Evolutionary conservation across 306 rosid species (phyloP), one percentile per base, ranked within the genome.

Genomic region (Medicago arabica): DNA sequence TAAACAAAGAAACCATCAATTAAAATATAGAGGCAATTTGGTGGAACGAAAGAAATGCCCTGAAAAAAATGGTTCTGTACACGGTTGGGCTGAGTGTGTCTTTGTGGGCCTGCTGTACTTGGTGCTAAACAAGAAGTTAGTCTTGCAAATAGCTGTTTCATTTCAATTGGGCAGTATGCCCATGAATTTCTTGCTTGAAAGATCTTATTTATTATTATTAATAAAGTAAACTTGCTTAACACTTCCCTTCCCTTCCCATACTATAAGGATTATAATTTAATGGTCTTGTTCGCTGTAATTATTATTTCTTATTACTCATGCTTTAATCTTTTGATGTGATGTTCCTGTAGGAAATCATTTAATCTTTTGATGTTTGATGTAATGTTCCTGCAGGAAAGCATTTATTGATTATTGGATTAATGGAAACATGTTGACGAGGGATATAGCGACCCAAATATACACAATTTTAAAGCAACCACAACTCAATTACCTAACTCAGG

Each of bases 361-460:
- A 59, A 28, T 28, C 31, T 28, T 28, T 28, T 28, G 31, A 19
- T 71, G 41, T 25, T 25, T 25, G 28, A 21, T 72, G 41, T 69
- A 38, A 75, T 72, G 67, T 77, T 38, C 62, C 78, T 82, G 23
- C 41, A 96, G 99, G 91, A 88, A 90, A 61, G 83, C 88, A 50
- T 96, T 96, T 81, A 59, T 91, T 78, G 89, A 92, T 83, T 92
- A 89, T 83, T 96, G 99, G 99, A 75, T 96, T 83, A 87, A 81
- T 55, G 95, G 92, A 44, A 92, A 95, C 82, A 77, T 90, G 96
- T 72, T 92, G 91, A 92, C 94, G 0, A 82, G 84, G 91, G 98
- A 96, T 81, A 75, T 88, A 23, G 94, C 94, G 64, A 87, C 98
- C 67, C 99, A 96, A 79, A 88, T 96, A 62, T 96, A 44, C 85